phyloP scores from a whole-genome alignment of 2,329 filamentous ascomycete species.

The Hymenoscyphus scutula region DNA sequence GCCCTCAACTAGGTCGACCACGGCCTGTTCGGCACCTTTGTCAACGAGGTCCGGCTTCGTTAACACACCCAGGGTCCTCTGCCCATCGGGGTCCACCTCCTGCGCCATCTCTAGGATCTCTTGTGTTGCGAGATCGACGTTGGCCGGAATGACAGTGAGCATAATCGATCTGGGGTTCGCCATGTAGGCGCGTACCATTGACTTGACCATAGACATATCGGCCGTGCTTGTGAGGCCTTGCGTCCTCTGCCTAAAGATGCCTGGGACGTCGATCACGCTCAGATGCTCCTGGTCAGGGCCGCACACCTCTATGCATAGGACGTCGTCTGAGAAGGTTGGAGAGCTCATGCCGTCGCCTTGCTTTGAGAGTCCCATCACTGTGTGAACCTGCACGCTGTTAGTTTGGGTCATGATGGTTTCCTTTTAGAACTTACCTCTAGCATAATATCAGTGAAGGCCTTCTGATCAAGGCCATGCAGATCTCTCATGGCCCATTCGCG shows the following conservation, averaged over 20 bases:
- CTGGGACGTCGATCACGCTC: conserved; percentile 58
- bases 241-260: conserved; percentile 45
- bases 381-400: conserved; percentile 6
- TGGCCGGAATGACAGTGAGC: conserved; percentile 23
- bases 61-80: conserved; percentile 45
- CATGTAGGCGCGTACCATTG: conserved; percentile 51
- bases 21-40: conserved; percentile 10
- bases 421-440: background rate
- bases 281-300: conserved; percentile 46
- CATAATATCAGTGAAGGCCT: too few species aligned
- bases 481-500: too few species aligned
- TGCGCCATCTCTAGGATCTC: conserved; percentile 44
- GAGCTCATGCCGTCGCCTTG: background rate
- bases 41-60: conserved; percentile 45
- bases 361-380: conserved; percentile 13
- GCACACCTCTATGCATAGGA: conserved; percentile 22
- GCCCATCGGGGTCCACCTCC: conserved; percentile 36
- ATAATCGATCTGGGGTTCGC: conserved; percentile 45
- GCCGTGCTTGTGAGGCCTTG: conserved; percentile 32
- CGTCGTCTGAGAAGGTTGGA: conserved; percentile 19
- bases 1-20: conserved; percentile 7
- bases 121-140: conserved; percentile 31
- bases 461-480: too few species aligned
- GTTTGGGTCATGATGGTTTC: background rate
- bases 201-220: conserved; percentile 45